These are phyloP conservation scores for Magnolia changhungtana DNA, from an alignment of 164 flowering plant species.

Conservation along the genomic window DNA sequence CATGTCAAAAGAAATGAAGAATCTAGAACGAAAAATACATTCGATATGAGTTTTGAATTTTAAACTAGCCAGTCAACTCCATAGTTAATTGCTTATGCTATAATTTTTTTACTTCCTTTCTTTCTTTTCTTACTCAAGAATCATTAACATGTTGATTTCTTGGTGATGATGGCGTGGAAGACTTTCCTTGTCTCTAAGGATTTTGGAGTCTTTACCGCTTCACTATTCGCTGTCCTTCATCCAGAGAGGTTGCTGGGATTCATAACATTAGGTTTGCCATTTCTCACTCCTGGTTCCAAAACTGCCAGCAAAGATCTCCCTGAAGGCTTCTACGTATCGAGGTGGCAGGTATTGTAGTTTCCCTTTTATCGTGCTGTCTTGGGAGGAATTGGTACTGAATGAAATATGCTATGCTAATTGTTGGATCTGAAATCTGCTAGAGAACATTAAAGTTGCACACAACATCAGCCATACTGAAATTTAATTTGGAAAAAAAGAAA, in stretches of 20 bases:
- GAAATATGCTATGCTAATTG: not conserved
- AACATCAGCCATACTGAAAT: not conserved
- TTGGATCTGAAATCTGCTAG: not conserved
- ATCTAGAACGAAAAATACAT: not conserved
- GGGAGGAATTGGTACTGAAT: not conserved
- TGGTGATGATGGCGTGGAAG: constrained; percentile 22
- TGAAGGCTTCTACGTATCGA: constrained; percentile 48
- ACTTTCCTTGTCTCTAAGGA: constrained; percentile 55
- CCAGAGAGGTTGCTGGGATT: constrained; percentile 39
- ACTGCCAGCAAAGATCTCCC: constrained; percentile 20
- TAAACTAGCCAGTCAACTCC: too few relatives aligned
- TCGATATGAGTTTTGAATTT: too few relatives aligned
- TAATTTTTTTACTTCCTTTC: not conserved
- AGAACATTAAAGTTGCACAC: not conserved
- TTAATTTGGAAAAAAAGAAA: not conserved
- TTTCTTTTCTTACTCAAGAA: not conserved
- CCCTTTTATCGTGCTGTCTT: not conserved
- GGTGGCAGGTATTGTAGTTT: constrained; percentile 41
- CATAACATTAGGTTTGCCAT: constrained; percentile 42
- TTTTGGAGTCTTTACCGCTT: constrained; percentile 41
- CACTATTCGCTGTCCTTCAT: constrained; percentile 29
- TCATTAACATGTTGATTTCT: not conserved
- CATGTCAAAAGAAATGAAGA: not conserved
- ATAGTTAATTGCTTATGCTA: not conserved
- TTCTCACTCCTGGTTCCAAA: constrained; percentile 27